Conservation (phyloP, 495 filamentous ascomycete genomes). For the Hypoxylon crocopeplum region DNA sequence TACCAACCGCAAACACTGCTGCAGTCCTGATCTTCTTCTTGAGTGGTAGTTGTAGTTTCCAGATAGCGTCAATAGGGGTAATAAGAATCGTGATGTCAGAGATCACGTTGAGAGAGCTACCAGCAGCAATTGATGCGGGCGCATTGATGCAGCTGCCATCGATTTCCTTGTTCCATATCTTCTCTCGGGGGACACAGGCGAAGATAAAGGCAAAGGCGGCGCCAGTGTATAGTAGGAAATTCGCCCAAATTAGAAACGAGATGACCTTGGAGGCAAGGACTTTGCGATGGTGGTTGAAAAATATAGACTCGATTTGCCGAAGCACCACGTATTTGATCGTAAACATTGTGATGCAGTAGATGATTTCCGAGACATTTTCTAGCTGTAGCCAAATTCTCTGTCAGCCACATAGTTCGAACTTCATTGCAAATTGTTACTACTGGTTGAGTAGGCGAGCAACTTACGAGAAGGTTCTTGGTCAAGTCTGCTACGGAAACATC, state of each 20-base stretch:
- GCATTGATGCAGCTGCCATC: constrained; percentile 54
- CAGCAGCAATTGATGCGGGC: constrained; percentile 48
- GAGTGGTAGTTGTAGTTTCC: constrained; percentile 38
- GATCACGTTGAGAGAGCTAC: constrained; percentile 45
- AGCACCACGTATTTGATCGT: constrained; percentile 14
- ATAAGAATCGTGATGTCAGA: constrained; percentile 49
- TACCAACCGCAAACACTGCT: constrained; percentile 37
- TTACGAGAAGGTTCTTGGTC: too few species aligned
- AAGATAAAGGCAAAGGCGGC: not conserved
- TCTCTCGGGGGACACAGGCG: not conserved
- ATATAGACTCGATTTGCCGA: constrained; percentile 12
- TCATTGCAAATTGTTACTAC: too few species aligned
- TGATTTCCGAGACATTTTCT: too few species aligned
- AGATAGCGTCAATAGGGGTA: constrained; percentile 46
- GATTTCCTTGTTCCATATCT: not conserved
- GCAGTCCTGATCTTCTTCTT: constrained; percentile 42
- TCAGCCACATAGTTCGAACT: too few species aligned
- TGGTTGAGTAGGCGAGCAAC: too few species aligned
- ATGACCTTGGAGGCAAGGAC: not conserved
- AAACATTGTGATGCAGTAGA: too few species aligned
- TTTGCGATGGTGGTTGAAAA: constrained; percentile 1
- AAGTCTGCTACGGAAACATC: too few species aligned
- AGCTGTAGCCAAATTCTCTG: too few species aligned
- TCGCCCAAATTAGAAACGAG: not conserved
- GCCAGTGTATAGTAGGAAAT: not conserved